Percentiles rank a stretch among this genome's conserved stretches.
phyloP scores from a whole-genome alignment of 1,284 basidiomycete species.

The Ustilago loliicola region DNA sequence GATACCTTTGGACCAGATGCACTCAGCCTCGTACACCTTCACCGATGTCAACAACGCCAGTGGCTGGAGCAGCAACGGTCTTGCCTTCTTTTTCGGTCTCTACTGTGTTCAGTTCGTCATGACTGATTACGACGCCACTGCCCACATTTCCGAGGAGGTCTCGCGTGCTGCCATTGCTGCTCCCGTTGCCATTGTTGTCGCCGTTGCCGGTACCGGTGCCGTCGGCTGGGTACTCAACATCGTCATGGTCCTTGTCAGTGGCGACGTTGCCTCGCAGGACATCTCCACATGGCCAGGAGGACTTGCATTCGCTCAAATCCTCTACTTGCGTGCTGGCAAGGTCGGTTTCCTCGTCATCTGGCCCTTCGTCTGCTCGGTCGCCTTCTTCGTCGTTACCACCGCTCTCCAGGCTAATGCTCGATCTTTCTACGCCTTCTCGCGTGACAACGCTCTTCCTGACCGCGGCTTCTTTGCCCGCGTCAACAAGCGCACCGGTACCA shows the following conservation, averaged over 20 bases:
- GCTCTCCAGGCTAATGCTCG: constrained; percentile 87
- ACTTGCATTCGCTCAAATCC: constrained; percentile 67
- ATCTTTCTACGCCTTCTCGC: constrained; percentile 89
- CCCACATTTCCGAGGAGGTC: constrained; percentile 94
- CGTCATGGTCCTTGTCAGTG: constrained; percentile 82
- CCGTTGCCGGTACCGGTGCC: constrained; percentile 74
- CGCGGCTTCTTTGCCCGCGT: constrained; percentile 82
- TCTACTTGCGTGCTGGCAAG: constrained; percentile 61
- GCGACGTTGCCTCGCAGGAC: constrained; percentile 60
- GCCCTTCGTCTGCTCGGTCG: constrained; percentile 68
- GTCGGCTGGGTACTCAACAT: constrained; percentile 70
- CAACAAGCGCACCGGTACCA: constrained; percentile 76
- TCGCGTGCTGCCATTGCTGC: constrained; percentile 86
- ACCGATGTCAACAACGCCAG: constrained; percentile 77
- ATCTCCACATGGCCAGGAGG: constrained; percentile 62
- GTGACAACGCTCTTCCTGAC: constrained; percentile 86
- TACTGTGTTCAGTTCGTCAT: constrained; percentile 82
- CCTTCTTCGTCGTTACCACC: constrained; percentile 72
- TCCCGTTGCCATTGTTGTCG: constrained; percentile 83
- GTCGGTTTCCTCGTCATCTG: constrained; percentile 78
- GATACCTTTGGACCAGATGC: constrained; percentile 81
- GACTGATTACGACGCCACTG: constrained; percentile 74
- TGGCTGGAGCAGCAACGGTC: constrained; percentile 82
- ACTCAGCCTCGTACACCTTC: constrained; percentile 80
- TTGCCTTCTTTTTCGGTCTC: constrained; percentile 88